Base-by-base conservation (phyloP, 2,329 filamentous ascomycete genomes). In the Penicillium janthinellum region DNA sequence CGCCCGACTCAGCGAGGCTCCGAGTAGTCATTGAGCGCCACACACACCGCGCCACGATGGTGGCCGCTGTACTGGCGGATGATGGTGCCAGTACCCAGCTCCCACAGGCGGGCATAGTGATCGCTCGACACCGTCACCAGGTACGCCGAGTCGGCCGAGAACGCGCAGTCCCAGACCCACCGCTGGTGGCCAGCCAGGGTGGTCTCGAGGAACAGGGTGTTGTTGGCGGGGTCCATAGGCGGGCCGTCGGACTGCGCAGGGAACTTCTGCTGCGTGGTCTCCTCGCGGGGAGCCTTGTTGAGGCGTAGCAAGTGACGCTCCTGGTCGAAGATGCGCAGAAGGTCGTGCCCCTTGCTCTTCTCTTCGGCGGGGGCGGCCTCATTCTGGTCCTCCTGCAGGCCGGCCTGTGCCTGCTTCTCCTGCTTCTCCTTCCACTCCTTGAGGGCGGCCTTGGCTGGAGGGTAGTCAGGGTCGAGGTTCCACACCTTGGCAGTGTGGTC, bases 111-210 rank as follows among this genome's bases (percentile, higher is more conserved):
- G 2, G 93, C 93, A 73, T 96, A 97, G 75, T 97, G 93, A 73
- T 97, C 93, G 44, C 90, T 94, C 74, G 92, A 96, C 5, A 93
- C 92, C 0, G 93, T 97, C 12, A 97, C 93, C 6, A 97, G 82
- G 71, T 97, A 97, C 0, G 93, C 93, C 37, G 89, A 93, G 74
- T 97, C 93, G 28, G 93, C 93, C 62, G 90, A 94, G 78, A 97
- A 97, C 0, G 93, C 93, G 71, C 93, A 97, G 75, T 97, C 93
- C 93, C 93, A 97, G 0, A 97, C 93, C 93, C 93, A 97, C 56
- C 93, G 88, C 78, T 97, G 93, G 77, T 97, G 93, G 56, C 90
- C 91, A 22, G 90, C 90, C 1, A 97, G 85, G 1, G 92, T 96
- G 2, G 92, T 92, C 77, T 96, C 91, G 20, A 96, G 85, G 10